Percentiles rank a stretch among this genome's conserved stretches.
Evolutionary conservation across 495 filamentous ascomycete species (phyloP).

Genomic region (Aspergillus sclerotiicarbonarius): DNA sequence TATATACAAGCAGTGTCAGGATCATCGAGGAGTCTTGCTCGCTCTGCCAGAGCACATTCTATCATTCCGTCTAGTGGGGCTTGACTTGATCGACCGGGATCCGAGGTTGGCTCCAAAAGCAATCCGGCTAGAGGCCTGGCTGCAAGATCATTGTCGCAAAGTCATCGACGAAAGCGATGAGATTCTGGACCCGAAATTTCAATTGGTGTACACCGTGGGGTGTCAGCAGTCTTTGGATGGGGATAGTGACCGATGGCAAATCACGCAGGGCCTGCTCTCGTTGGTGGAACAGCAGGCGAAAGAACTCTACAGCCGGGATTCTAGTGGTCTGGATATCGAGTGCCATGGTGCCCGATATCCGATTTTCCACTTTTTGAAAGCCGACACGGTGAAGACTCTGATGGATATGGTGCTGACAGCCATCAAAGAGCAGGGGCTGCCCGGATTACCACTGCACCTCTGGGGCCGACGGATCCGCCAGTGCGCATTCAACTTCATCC

Average conservation of each 20-base stretch:
- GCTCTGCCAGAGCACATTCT: constrained; percentile 70
- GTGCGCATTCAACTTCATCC: constrained; percentile 1
- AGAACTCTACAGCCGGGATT: background rate
- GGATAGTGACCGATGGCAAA: constrained; percentile 57
- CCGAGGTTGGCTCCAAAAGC: background rate
- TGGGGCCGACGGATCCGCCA: background rate
- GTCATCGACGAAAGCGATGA: constrained; percentile 69
- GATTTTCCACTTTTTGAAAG: constrained; percentile 1
- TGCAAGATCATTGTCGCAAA: constrained; percentile 37
- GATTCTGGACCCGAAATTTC: constrained; percentile 57
- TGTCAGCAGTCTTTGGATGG: constrained; percentile 52
- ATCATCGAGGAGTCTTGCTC: constrained; percentile 54
- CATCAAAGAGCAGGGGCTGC: background rate
- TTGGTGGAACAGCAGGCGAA: constrained; percentile 29
- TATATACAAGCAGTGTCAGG: constrained; percentile 44
- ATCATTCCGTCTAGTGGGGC: constrained; percentile 55
- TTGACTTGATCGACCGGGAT: background rate
- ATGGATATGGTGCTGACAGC: background rate
- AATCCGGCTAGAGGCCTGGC: background rate
- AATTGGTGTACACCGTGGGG: constrained; percentile 70
- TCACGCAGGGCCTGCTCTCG: constrained; percentile 55
- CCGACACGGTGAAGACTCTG: background rate
- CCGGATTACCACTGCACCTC: background rate
- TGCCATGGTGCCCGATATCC: constrained; percentile 1
- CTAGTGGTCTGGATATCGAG: background rate